Evolutionary conservation across 148 eudicot species (phyloP), one percentile per base, ranked within the genome.

Genomic region (Persicaria maculosa): DNA sequence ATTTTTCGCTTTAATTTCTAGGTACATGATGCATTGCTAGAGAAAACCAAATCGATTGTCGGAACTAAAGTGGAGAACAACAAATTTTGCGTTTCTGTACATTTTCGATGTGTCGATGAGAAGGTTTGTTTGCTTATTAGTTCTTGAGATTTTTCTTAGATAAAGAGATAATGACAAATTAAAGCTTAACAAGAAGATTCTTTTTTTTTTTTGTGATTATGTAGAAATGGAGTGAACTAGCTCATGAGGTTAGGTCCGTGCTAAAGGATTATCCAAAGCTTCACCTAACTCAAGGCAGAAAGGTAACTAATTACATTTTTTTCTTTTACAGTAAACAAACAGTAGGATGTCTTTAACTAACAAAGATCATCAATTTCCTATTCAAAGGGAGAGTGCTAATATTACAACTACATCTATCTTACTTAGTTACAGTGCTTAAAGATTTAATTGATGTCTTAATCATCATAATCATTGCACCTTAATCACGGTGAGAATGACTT

Each of bases 101-200:
- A 95, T 80, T 95, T 85, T 71, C 97, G 98, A 17, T 83, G 96
- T 61, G 98, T 95, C 11, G 97, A 95, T 77, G 97, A 95, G 73
- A 87, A 89, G 93, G 98, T 94, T 22, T 8, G 64, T n/a, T n/a
- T 50, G 36, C 50, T 4, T 2, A 4, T 50, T 62, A n/a, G 6
- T 14, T 9, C 16, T 25, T 17, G 22, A 17, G 40, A 16, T 7
- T 20, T 19, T 47, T 9, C 3, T 20, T 71, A 47, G 53, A n/a
- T 44, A 31, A 10, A 22, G 1, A 67, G 44, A 25, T 6, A 67
- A 3, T 55, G 15, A 40, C 54, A 52, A 50, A 57, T 40, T 40
- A 54, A 31, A 11, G 53, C 7, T 55, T 6, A 74, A 15, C 2
- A 19, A 6, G 0, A 8, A 11, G 54, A 55, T 5, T 15, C 4